Base-by-base conservation (phyloP, 768 basidiomycete genomes). In the Ramaria rubella region DNA sequence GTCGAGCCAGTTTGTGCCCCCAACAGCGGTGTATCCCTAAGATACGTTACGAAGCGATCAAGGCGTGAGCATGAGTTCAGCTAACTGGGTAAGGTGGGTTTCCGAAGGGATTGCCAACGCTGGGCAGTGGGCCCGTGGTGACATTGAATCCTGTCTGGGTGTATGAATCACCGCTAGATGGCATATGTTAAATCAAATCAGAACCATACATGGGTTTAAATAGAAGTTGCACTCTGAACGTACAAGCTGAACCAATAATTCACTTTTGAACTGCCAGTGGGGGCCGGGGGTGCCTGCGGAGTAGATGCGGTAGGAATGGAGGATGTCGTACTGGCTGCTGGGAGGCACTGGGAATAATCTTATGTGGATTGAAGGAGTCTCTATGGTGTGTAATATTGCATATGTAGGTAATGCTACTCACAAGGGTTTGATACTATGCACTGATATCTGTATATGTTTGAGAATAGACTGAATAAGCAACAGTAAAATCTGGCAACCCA, bases 221-320 rank as follows among this genome's bases (percentile, higher is more conserved):
- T n/a, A n/a, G n/a, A n/a, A n/a, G n/a, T n/a, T 11, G 36, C 36
- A 38, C 11, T 11, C 36, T 38, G 36, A 3, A 57, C 76, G 57
- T 61, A 81, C 79, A 81, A 82, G 66, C 77, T 78, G 63, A 82
- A 83, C 81, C 81, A 82, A 64, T 73, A 80, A 58, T 77, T 77
- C 1, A 67, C 68, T 4, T 62, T 60, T 15, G 52, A 57, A 9
- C 69, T 58, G 0, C 64, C 17, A 8, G 59, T 51, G 5, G 67
- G 48, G 7, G 67, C 43, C 11, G 59, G 38, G 12, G 61, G 49
- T 1, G 66, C 58, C 4, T 65, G 45, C 24, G 68, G 60, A 8
- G 66, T 42, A 11, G 36, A 38, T n/a, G 36, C n/a, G 11, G 36
- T 38, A 11, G 36, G 36, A 38, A n/a, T 11, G n/a, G 36, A 38